A percentile compares a stretch with the other conserved stretches of the same genome.
Evolutionary conservation across 2,329 filamentous ascomycete genomes (phyloP).

Genomic region (Blumeriella jaapii): DNA sequence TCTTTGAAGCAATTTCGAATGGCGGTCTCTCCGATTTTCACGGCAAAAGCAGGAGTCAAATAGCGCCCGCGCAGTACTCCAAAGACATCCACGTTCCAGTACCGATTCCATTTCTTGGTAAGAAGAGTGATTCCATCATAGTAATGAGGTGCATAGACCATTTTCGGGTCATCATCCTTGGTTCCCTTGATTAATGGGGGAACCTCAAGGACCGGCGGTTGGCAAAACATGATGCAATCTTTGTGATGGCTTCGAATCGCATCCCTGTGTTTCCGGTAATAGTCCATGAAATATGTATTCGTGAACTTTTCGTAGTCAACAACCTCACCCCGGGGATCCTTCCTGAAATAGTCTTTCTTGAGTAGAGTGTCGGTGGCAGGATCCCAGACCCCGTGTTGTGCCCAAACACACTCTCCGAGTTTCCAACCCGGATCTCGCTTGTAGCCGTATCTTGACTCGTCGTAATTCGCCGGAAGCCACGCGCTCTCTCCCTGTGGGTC

Average conservation of each 20-base stretch:
- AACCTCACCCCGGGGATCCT: conserved; percentile 57
- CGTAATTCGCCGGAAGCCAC: conserved; percentile 74
- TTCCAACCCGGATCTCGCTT: conserved; percentile 81
- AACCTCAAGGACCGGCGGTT: conserved; percentile 84
- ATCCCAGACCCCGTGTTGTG: conserved; percentile 94
- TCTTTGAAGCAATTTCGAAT: conserved; percentile 90
- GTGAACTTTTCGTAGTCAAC: conserved; percentile 81
- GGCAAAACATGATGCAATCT: conserved; percentile 77
- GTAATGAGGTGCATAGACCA: conserved; percentile 91
- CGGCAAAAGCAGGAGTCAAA: conserved; percentile 75
- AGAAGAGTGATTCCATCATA: conserved; percentile 95
- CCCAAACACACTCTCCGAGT: conserved; percentile 91
- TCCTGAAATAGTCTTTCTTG: conserved; percentile 78
- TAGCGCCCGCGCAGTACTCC: conserved; percentile 86
- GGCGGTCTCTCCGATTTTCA: conserved; percentile 85
- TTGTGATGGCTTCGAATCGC: conserved; percentile 66
- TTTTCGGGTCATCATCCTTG: conserved; percentile 73
- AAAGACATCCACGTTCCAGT: conserved; percentile 94
- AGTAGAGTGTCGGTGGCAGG: conserved; percentile 63
- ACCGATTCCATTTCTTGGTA: conserved; percentile 97
- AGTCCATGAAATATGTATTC: conserved; percentile 82
- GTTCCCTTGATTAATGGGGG: conserved; percentile 83
- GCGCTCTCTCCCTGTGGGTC: conserved; percentile 78
- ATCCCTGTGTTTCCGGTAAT: conserved; percentile 66
- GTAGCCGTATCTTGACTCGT: conserved; percentile 84